Base-by-base conservation (phyloP, 176 grass and related monocot genomes). In the Triticum timopheevii region DNA sequence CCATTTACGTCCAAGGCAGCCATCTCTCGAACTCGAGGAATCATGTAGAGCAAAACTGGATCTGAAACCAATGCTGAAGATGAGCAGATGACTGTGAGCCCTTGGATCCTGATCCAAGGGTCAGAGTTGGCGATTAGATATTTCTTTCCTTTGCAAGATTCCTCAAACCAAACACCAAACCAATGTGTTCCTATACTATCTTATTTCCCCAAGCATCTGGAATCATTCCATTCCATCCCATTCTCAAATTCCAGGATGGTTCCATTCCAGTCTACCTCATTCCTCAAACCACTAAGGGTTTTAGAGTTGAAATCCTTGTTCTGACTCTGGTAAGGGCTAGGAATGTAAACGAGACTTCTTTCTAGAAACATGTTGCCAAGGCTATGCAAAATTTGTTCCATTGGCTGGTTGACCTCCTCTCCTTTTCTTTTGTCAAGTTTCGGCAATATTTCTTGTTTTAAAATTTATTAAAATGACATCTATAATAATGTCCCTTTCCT, bases 381-480 rank as follows among this genome's bases (percentile, higher is more conserved):
- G 30, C 33, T 75, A 25, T 68, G 38, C 7, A 58, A 58, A 61
- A 47, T 69, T 68, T 75, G 9, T 31, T 67, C 10, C 61, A n/a
- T 89, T 75, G 73, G 30, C 62, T 84, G 8, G 61, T 63, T 63
- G 61, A 1, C 22, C 68, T 82, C 65, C 65, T 28, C 7, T 10
- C 50, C 9, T 58, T 73, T 84, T 84, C 35, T 33, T 73, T n/a
- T 84, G n/a, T 31, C 24, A 28, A 74, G 15, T 74, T 44, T 39
- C 3, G 20, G 24, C 31, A 47, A 4, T 76, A 39, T 86, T 69
- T 86, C 3, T 61, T 78, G 28, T 86, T 69, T 52, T 22, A 66
- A 22, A 61, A 8, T 63, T 44, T 65, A 56, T 75, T 76, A 28
- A 85, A 56, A 31, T 58, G 59, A 44, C 59, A 63, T 76, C 15